These are phyloP conservation scores for Rhodotorula sp. DNA, from an alignment of 1,284 basidiomycete species.

Conservation along the genomic window DNA sequence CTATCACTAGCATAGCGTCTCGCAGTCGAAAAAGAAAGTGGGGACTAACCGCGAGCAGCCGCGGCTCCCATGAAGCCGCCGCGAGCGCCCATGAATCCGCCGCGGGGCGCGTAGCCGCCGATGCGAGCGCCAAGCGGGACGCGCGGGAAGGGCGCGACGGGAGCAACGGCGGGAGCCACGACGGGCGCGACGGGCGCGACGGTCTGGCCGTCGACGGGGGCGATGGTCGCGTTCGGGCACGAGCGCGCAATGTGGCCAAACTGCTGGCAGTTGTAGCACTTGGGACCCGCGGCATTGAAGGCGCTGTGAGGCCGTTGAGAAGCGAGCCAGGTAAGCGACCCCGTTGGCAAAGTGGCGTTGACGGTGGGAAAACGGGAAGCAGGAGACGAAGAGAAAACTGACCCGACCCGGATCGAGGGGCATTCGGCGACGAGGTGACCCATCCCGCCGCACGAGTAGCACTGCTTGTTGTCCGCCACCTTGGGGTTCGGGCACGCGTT, in stretches of 20 bases:
- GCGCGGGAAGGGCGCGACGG: constrained; percentile 7
- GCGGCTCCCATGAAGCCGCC: constrained; percentile 44
- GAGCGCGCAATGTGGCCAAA: constrained; percentile 64
- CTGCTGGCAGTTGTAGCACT: constrained; percentile 40
- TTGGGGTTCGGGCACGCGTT: constrained; percentile 80
- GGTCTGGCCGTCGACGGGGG: constrained; percentile 7
- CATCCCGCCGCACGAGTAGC: constrained; percentile 63
- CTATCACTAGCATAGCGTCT: too few species aligned
- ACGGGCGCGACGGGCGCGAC: constrained; percentile 20
- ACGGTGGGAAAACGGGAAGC: background rate
- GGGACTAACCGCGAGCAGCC: background rate
- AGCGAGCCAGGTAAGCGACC: background rate
- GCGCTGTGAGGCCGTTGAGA: constrained; percentile 2
- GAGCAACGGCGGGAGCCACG: constrained; percentile 1
- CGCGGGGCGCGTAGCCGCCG: constrained; percentile 32
- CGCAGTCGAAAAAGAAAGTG: background rate
- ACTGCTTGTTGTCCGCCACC: constrained; percentile 70
- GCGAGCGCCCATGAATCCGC: constrained; percentile 29
- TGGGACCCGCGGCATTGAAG: constrained; percentile 25
- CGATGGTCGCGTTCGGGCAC: constrained; percentile 54
- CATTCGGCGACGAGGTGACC: constrained; percentile 62
- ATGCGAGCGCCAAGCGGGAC: constrained; percentile 24
- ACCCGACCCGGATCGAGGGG: constrained; percentile 64
- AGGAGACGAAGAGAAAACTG: background rate
- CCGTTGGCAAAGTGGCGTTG: background rate